Evolutionary conservation across 345 rosid species (phyloP).

Genomic region (Eucalyptus microcorys): DNA sequence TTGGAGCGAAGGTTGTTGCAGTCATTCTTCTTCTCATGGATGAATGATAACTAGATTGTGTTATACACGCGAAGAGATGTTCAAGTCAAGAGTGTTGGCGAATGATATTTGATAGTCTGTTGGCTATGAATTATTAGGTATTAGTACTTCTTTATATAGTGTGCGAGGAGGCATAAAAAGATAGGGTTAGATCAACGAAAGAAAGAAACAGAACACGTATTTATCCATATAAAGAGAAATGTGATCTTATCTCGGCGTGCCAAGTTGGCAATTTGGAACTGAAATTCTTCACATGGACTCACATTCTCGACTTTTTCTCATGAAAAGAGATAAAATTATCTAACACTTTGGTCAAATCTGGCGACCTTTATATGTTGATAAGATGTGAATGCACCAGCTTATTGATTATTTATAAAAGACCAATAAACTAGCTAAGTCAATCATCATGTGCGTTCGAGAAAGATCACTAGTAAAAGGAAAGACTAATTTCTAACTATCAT

Average conservation of each 20-base stretch:
- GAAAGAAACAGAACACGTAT: not conserved
- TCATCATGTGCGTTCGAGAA: not conserved
- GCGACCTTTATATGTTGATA: not conserved
- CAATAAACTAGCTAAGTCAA: not conserved
- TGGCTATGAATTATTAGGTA: not conserved
- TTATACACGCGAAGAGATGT: not conserved
- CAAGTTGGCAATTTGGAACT: not conserved
- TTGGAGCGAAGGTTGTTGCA: slow-evolving; percentile 13
- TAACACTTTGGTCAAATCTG: not conserved
- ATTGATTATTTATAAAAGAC: not conserved
- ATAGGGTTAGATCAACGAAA: not conserved
- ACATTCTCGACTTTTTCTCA: not conserved
- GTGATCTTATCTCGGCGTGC: not conserved
- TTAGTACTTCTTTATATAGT: not conserved
- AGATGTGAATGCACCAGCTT: not conserved
- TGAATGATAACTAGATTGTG: not conserved
- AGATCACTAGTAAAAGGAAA: not conserved
- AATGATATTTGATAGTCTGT: not conserved
- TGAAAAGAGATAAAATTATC: not conserved
- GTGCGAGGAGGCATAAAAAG: not conserved
- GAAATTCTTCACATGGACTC: not conserved
- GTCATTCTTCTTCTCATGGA: slow-evolving; percentile 14
- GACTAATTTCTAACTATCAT: not conserved
- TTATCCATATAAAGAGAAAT: not conserved
- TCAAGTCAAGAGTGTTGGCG: not conserved